A percentile compares a stretch with the other conserved stretches of the same genome.
phyloP scores from a whole-genome alignment of 768 basidiomycete genomes.

The Neoboletus brunneissimus region DNA sequence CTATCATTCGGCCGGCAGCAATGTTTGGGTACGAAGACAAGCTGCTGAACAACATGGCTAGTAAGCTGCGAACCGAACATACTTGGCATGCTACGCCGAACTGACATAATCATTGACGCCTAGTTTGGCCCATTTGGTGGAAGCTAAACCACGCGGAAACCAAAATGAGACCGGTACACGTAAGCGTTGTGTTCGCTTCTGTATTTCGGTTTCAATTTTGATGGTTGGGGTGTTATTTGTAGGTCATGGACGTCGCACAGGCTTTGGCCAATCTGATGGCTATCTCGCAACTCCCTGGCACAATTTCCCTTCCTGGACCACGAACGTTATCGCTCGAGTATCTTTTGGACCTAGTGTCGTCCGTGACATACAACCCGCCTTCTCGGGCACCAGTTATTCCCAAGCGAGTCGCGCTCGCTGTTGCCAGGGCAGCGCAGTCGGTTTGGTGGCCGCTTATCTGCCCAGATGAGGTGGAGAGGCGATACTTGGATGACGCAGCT shows the following conservation, averaged over 20 bases:
- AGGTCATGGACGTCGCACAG: constrained; percentile 95
- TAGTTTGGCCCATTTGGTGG: constrained; percentile 89
- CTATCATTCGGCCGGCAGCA: constrained; percentile 78
- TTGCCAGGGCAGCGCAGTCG: constrained; percentile 60
- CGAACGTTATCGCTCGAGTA: constrained; percentile 81
- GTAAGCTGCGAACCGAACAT: constrained; percentile 46
- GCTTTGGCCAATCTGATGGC: constrained; percentile 77
- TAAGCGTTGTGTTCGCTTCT: constrained; percentile 39
- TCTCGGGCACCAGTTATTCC: constrained; percentile 75
- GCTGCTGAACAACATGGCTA: constrained; percentile 85
- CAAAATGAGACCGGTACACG: constrained; percentile 87
- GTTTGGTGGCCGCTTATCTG: constrained; percentile 91
- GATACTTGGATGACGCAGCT: constrained; percentile 80
- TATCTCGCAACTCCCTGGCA: constrained; percentile 59
- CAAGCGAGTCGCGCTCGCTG: constrained; percentile 59
- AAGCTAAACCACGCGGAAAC: constrained; percentile 88
- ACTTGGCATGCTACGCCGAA: constrained; percentile 5
- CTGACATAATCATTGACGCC: constrained; percentile 11
- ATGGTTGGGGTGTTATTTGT: constrained; percentile 14
- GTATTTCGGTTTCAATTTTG: constrained; percentile 9
- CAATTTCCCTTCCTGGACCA: constrained; percentile 84
- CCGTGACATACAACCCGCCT: constrained; percentile 74
- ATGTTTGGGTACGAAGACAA: constrained; percentile 98
- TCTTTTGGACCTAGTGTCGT: constrained; percentile 71
- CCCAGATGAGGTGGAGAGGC: constrained; percentile 87